Evolutionary conservation across 768 basidiomycete species (phyloP).

Genomic region (Harrya chromipes): DNA sequence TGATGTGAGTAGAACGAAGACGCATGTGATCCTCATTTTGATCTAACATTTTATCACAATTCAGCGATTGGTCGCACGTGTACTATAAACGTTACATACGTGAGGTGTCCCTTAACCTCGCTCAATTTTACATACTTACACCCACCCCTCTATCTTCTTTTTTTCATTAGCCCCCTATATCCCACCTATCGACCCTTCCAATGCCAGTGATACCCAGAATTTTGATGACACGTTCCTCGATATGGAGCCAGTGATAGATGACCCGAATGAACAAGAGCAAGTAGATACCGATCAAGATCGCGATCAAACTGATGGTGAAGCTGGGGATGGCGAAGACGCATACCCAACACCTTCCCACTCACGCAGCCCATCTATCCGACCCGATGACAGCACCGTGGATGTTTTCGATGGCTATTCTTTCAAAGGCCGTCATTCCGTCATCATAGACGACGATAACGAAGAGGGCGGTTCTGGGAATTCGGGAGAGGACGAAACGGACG

Average conservation of each 20-base stretch:
- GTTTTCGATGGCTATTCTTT: conserved; percentile 95
- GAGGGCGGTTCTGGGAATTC: conserved; percentile 33
- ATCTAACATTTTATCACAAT: conserved; percentile 16
- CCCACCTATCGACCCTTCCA: conserved; percentile 84
- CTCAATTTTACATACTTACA: conserved; percentile 12
- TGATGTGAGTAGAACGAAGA: conserved; percentile 60
- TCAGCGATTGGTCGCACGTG: conserved; percentile 90
- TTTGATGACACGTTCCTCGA: conserved; percentile 97
- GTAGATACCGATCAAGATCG: conserved; percentile 70
- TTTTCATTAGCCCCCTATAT: conserved; percentile 76
- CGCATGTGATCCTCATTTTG: conserved; percentile 5
- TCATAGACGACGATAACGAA: conserved; percentile 64
- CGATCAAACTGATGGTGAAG: conserved; percentile 64
- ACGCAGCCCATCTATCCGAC: conserved; percentile 66
- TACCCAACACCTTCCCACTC: conserved; percentile 80
- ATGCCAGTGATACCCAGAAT: conserved; percentile 95
- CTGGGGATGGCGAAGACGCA: conserved; percentile 71
- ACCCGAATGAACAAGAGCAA: conserved; percentile 58
- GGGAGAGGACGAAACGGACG: conserved; percentile 34
- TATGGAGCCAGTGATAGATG: conserved; percentile 90
- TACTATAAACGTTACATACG: conserved; percentile 94
- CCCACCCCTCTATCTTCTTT: conserved; percentile 6
- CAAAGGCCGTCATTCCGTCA: conserved; percentile 79
- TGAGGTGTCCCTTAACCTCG: conserved; percentile 36
- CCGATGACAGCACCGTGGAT: conserved; percentile 51